phyloP scores from a whole-genome alignment of 768 basidiomycete species.

The Heimioporus sp. region DNA sequence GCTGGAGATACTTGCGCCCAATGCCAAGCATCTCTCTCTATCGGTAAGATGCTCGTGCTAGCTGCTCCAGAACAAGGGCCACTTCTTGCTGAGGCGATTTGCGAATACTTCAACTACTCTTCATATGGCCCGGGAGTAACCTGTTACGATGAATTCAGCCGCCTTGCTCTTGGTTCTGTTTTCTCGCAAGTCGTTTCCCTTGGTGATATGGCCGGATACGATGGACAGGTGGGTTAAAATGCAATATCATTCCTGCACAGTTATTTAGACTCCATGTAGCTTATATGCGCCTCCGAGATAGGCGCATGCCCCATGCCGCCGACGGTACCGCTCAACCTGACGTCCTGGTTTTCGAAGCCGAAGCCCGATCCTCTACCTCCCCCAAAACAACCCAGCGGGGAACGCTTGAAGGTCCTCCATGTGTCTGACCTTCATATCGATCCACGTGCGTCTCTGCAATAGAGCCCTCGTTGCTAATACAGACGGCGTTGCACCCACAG shows the following conservation, averaged over 20 bases:
- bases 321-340: slow-evolving; percentile 42
- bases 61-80: slow-evolving; percentile 44
- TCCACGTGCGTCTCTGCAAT: slow-evolving; percentile 36
- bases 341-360: slow-evolving; percentile 49
- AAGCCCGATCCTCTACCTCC: slow-evolving; percentile 48
- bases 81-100: slow-evolving; percentile 37
- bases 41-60: slow-evolving; percentile 42
- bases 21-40: slow-evolving; percentile 39
- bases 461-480: not conserved
- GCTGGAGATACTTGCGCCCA: slow-evolving; percentile 35
- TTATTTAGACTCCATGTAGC: not conserved
- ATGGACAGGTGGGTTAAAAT: slow-evolving; percentile 42
- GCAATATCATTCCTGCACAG: not conserved
- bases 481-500: slow-evolving; percentile 28
- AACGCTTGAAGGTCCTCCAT: slow-evolving; percentile 48
- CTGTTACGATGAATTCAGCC: slow-evolving; percentile 35
- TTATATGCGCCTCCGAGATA: slow-evolving; percentile 38
- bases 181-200: slow-evolving; percentile 45
- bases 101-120: slow-evolving; percentile 42
- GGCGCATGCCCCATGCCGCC: slow-evolving; percentile 38
- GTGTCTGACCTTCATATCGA: slow-evolving; percentile 51
- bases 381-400: slow-evolving; percentile 40
- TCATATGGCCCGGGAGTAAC: slow-evolving; percentile 4
- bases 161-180: slow-evolving; percentile 38
- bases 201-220: slow-evolving; percentile 46